Evolutionary conservation across 1,139 yeast genomes (phyloP).

Genomic region (Pichia sp.): DNA sequence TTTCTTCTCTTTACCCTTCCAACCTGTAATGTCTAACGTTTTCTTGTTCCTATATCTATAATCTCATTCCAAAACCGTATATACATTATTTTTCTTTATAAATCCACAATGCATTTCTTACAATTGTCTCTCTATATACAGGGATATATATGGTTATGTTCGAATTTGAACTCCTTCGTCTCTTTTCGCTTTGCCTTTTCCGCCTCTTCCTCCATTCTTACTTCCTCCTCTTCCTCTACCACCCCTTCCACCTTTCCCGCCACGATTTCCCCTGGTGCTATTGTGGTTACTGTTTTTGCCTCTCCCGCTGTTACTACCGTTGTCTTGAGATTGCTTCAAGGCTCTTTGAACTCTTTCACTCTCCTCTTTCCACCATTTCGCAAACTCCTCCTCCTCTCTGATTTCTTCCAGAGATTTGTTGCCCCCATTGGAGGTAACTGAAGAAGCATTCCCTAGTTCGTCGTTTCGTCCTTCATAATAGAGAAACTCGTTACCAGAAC

Average conservation of each 20-base stretch:
- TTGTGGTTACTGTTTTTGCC: background rate
- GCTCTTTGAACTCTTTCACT: slow-evolving; percentile 54
- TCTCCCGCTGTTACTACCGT: background rate
- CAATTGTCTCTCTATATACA: background rate
- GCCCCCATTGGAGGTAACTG: background rate
- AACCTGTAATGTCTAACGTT: background rate
- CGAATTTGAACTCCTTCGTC: background rate
- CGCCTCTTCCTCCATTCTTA: background rate
- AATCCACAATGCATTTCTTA: slow-evolving; percentile 2
- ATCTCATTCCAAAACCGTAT: background rate
- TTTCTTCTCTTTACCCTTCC: background rate
- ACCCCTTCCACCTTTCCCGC: slow-evolving; percentile 5
- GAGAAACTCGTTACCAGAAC: background rate
- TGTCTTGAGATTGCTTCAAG: slow-evolving; percentile 30
- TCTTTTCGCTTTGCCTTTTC: background rate
- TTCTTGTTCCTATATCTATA: background rate
- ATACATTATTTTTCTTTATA: slow-evolving; percentile 1
- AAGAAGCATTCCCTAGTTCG: background rate
- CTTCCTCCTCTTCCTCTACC: slow-evolving; percentile 8
- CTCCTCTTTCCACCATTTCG: slow-evolving; percentile 79
- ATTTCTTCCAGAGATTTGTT: slow-evolving; percentile 56
- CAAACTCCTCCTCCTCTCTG: slow-evolving; percentile 77
- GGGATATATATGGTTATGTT: background rate
- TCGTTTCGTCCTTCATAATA: background rate
- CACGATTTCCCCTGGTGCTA: background rate